Base-by-base conservation (phyloP, 2,329 filamentous ascomycete genomes). In the Ophiostoma pallidulum region DNA sequence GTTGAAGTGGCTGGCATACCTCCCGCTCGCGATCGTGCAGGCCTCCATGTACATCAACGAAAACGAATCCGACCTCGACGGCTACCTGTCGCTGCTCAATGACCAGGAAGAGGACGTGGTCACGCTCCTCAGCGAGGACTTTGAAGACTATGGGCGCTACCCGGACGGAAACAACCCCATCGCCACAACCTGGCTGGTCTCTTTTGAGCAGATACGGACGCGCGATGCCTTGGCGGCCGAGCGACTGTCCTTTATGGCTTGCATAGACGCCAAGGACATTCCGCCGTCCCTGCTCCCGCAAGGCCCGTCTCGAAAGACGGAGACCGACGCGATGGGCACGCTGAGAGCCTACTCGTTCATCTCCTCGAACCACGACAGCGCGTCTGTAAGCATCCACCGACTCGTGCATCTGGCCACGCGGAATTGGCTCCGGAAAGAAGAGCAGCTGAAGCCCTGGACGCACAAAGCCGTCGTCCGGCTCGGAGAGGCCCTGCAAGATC, bases 291-390 rank as follows among this genome's bases (percentile, higher is more conserved):
- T 65, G 5, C 45, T 64, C 5, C 57, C 56, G 4, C 38, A 35
- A 29, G 47, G 13, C 12, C 38, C 45, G 1, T 47, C 50, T 6
- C 38, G 52, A 8, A 36, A 54, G 19, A 37, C 9, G 16, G 51
- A 54, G 2, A 52, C 7, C 3, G 47, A 61, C 19, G 60, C 58
- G 8, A 49, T 63, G 9, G 54, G 56, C 0, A 57, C 41, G 1
- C 48, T 64, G 1, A 55, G 55, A 28, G 58, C 49, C 8, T 64
- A 63, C 41, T 56, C 56, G 10, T 66, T 67, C 29, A 53, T 67
- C 14, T 51, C 46, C 4, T 28, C 61, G 48, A 14, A 33, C 6
- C 7, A 6, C 31, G 7, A 5, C 7, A 33, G 13, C 7, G 6
- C 48, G 47, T 3, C 58, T 56, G 9, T 41, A 26, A 60, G 62